Conservation (phyloP, 2,329 filamentous ascomycete genomes). For the Fusarium coffeatum region DNA sequence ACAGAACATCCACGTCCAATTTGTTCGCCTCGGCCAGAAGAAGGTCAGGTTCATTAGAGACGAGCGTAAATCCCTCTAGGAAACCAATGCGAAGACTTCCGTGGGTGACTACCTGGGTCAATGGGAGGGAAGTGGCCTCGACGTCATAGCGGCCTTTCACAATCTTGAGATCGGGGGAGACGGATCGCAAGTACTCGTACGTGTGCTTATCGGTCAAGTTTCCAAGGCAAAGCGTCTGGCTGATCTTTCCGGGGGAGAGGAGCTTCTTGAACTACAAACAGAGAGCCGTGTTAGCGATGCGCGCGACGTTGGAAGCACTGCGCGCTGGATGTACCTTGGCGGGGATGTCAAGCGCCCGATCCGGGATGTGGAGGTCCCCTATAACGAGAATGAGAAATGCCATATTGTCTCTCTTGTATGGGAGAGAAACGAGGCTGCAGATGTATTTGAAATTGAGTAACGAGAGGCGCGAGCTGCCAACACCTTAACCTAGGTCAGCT, state of each 20-base stretch:
- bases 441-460: slow-evolving; percentile 36
- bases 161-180: slow-evolving; percentile 78
- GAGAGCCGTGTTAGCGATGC: slow-evolving; percentile 41
- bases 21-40: slow-evolving; percentile 75
- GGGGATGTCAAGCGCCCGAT: slow-evolving; percentile 90
- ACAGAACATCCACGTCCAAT: slow-evolving; percentile 75
- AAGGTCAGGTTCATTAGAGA: slow-evolving; percentile 74
- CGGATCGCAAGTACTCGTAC: slow-evolving; percentile 82
- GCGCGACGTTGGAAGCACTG: slow-evolving; percentile 26
- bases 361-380: slow-evolving; percentile 93
- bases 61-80: slow-evolving; percentile 75
- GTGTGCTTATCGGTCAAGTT: slow-evolving; percentile 84
- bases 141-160: slow-evolving; percentile 75
- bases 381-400: slow-evolving; percentile 92
- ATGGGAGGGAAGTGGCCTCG: slow-evolving; percentile 72
- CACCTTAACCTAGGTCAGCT: slow-evolving; percentile 42
- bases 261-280: slow-evolving; percentile 81
- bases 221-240: slow-evolving; percentile 82
- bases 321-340: slow-evolving; percentile 72
- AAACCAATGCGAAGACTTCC: slow-evolving; percentile 74
- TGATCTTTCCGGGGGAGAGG: slow-evolving; percentile 84
- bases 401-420: slow-evolving; percentile 65
- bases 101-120: slow-evolving; percentile 75
- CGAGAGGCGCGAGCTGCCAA: slow-evolving; percentile 41
- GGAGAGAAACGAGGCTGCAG: slow-evolving; percentile 40